Percentiles rank a stretch among this genome's conserved stretches.
Evolutionary conservation across 768 basidiomycete species (phyloP).

Genomic region (Leccinum subgranulosum): DNA sequence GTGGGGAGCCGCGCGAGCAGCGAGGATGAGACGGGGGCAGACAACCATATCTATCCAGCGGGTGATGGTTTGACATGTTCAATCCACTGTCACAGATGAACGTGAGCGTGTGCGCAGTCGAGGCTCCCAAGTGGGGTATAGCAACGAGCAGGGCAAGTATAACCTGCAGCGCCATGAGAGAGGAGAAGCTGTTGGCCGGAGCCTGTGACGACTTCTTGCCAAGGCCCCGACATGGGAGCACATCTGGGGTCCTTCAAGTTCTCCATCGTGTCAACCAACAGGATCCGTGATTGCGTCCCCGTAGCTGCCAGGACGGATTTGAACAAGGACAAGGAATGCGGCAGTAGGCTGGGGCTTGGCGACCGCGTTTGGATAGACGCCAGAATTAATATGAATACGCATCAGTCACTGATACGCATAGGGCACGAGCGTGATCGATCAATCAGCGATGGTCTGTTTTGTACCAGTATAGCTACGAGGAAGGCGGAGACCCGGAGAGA

Average conservation of each 20-base stretch:
- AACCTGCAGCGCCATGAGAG: constrained; percentile 18
- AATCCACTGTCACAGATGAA: constrained; percentile 16
- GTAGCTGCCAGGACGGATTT: constrained; percentile 19
- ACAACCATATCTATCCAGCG: constrained; percentile 5
- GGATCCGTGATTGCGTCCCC: constrained; percentile 8
- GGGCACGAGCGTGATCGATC: constrained; percentile 11
- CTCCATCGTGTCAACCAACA: constrained; percentile 6
- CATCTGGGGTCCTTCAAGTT: constrained; percentile 11
- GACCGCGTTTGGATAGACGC: constrained; percentile 14
- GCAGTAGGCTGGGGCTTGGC: constrained; percentile 24
- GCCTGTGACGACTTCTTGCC: constrained; percentile 9
- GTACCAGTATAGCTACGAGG: background rate
- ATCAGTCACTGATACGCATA: constrained; percentile 12
- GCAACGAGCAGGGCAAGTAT: constrained; percentile 21
- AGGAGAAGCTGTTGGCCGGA: constrained; percentile 12
- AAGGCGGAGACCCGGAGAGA: background rate
- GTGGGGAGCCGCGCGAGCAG: constrained; percentile 14
- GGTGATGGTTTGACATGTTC: constrained; percentile 6
- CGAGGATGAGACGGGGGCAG: background rate
- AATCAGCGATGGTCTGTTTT: constrained; percentile 7
- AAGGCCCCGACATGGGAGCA: background rate
- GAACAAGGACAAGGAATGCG: constrained; percentile 12
- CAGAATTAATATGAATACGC: background rate
- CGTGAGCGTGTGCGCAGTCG: constrained; percentile 21
- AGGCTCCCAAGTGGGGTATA: constrained; percentile 18